Base-by-base conservation (phyloP, 1,284 basidiomycete genomes). In the Ganoderma multipileum region DNA sequence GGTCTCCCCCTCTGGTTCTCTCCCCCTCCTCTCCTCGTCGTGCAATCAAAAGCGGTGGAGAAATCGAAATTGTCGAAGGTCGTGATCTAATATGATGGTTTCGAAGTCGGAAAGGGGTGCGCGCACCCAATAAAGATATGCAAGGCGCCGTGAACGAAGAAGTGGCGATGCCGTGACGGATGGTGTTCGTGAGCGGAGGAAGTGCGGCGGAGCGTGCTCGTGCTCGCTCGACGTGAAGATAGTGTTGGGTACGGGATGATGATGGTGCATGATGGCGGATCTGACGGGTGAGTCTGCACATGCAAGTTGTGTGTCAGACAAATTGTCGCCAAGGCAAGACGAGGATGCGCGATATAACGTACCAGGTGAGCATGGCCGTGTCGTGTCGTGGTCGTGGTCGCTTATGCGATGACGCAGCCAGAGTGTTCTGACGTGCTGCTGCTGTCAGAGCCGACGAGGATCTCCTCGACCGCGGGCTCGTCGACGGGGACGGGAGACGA, bases 401-500 rank as follows among this genome's bases (percentile, higher is more conserved):
- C 14, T 72, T 47, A 72, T 38, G 69, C 67, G 58, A 72, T 71
- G 61, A 68, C 42, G 59, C 71, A 72, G 26, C 61, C n/a, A 44
- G 50, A 52, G 41, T 69, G 67, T n/a, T 39, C 23, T 55, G 38
- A 64, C n/a, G 63, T 42, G 55, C 11, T 30, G 41, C 47, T 61
- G 47, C 69, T 64, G 44, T 72, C 71, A 33, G 52, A 26, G 62
- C 69, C 64, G 54, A 72, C 47, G 65, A 67, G 71, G 60, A 72
- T 63, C 54, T 68, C 67, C 67, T 71, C 69, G 64, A 66, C 59
- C 50, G 67, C 28, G 55, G 69, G 68, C 66, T 70, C 65, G 50
- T 70, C 71, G 41, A 57, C 60, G 67, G 72, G 72, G 58, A 73
- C 41, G 61, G 72, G 64, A 7, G 72, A 65, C 12, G 72, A 66